Evolutionary conservation across 2,329 filamentous ascomycete genomes (phyloP).

Genomic region (Phyllosticta ampelicida): DNA sequence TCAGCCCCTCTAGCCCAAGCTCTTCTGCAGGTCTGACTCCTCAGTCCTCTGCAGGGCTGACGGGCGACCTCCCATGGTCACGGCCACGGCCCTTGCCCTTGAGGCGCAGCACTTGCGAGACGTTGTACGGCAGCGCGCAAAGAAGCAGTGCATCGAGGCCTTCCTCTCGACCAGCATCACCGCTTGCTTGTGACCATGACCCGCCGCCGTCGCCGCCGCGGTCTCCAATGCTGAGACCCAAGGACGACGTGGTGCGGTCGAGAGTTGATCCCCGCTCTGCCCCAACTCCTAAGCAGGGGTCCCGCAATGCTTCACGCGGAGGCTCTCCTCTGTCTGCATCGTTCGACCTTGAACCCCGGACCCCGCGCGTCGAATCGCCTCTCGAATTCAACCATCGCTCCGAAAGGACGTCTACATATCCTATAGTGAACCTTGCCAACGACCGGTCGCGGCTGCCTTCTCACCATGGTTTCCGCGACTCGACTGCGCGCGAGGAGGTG

Average conservation of each 20-base stretch:
- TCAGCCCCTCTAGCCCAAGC: neutral
- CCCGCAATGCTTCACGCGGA: conserved; percentile 13
- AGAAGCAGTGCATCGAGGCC: neutral
- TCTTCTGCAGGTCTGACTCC: conserved; percentile 1
- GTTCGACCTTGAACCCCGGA: neutral
- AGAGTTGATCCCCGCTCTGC: conserved; percentile 14
- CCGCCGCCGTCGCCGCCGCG: conserved; percentile 15
- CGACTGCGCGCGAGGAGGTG: conserved; percentile 16
- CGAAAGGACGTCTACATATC: conserved; percentile 1
- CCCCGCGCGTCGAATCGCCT: conserved; percentile 3
- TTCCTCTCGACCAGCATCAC: conserved; percentile 19
- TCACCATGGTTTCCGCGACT: conserved; percentile 21
- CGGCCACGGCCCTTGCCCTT: conserved; percentile 1
- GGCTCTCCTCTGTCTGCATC: conserved; percentile 1
- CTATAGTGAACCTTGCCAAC: neutral
- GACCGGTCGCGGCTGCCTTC: conserved; percentile 20
- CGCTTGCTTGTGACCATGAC: conserved; percentile 13
- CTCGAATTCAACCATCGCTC: neutral
- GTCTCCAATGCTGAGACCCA: conserved; percentile 21
- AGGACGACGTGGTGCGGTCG: conserved; percentile 16
- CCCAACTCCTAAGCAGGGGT: neutral
- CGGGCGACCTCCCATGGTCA: conserved; percentile 5
- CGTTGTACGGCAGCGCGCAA: conserved; percentile 6
- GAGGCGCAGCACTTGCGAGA: conserved; percentile 5
- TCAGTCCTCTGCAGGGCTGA: neutral